phyloP scores from a whole-genome alignment of 805 yeast species.

The Ogataea degrootiae region DNA sequence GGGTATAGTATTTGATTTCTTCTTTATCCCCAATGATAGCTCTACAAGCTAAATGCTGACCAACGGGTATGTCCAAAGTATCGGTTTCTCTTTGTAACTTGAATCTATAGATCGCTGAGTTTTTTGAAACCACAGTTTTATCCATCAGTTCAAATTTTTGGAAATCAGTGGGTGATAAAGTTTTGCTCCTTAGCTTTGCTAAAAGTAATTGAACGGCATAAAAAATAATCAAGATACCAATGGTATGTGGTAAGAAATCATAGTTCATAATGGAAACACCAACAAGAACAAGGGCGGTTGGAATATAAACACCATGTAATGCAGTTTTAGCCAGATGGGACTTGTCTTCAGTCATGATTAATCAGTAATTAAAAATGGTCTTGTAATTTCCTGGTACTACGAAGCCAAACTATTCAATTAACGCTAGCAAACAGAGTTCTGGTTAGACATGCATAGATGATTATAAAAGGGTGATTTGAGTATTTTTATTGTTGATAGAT shows the following conservation, averaged over 20 bases:
- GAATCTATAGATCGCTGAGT: slow-evolving; percentile 72
- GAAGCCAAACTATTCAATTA: too few relatives aligned
- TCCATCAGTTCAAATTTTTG: slow-evolving; percentile 64
- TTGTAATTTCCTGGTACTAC: too few relatives aligned
- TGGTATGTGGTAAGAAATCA: slow-evolving; percentile 43
- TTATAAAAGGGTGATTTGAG: too few relatives aligned
- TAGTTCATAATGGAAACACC: slow-evolving; percentile 56
- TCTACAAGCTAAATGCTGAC: slow-evolving; percentile 66
- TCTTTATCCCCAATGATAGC: slow-evolving; percentile 45
- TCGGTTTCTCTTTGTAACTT: slow-evolving; percentile 57
- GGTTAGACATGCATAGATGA: too few relatives aligned
- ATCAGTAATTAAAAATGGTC: neutral
- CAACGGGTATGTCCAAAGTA: slow-evolving; percentile 62
- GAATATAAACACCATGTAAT: slow-evolving; percentile 72
- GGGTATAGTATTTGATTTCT: slow-evolving; percentile 65
- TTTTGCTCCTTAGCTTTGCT: slow-evolving; percentile 31
- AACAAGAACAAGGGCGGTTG: slow-evolving; percentile 51
- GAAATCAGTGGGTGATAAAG: slow-evolving; percentile 51
- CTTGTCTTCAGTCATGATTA: slow-evolving; percentile 10
- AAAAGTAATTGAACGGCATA: slow-evolving; percentile 29
- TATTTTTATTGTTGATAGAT: too few relatives aligned
- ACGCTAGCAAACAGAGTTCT: too few relatives aligned
- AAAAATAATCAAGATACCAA: slow-evolving; percentile 37
- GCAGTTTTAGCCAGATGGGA: slow-evolving; percentile 62
- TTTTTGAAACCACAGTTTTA: slow-evolving; percentile 66